Evolutionary conservation across 257 asterid genomes (phyloP), one percentile per base, ranked within the genome.

Genomic region (Marsdenia floribunda): DNA sequence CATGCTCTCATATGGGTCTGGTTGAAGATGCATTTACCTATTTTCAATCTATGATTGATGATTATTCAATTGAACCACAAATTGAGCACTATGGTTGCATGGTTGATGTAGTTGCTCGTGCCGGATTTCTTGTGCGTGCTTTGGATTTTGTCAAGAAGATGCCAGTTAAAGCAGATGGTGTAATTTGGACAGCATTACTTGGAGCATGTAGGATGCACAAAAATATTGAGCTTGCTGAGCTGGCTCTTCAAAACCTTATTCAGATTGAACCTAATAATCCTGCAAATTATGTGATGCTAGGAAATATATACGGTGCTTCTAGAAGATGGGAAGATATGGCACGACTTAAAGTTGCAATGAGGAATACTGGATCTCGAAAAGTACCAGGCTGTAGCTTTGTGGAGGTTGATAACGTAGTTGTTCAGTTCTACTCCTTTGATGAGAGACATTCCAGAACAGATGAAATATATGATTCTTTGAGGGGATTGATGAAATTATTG

Each of bases 61-160:
- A 81, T 24, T 85, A 86, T 79, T 74, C 64, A 26, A 80, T 92
- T 37, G 80, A 67, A 22, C 94, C 97, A 15, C 77, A 60, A 73
- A 89, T 93, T 53, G 91, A 90, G 89, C 97, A 91, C 71, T 93
- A 85, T 65, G 98, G 98, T 5, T 93, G 97, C 69, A 86, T 93
- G 76, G 96, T 91, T 49, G 98, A 91, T 79, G 88, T 91, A 33
- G 73, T 91, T 71, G 90, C 91, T 26, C 79, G 97, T 61, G 85
- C 84, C 38, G 98, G 98, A 54, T 92, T 81, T 74, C 35, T 93
- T 50, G 89, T 87, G 77, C 86, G 82, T 42, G 98, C 98, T 58
- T 73, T 88, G 84, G 90, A 91, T 78, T 88, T 93, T 77, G 82
- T 88, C 46, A 67, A 76, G 29, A 84, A 78, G 71, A 90, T 93